Percentiles rank a stretch among this genome's conserved stretches.
Evolutionary conservation across 2,329 filamentous ascomycete genomes (phyloP).

Genomic region (Diatrype stigma): DNA sequence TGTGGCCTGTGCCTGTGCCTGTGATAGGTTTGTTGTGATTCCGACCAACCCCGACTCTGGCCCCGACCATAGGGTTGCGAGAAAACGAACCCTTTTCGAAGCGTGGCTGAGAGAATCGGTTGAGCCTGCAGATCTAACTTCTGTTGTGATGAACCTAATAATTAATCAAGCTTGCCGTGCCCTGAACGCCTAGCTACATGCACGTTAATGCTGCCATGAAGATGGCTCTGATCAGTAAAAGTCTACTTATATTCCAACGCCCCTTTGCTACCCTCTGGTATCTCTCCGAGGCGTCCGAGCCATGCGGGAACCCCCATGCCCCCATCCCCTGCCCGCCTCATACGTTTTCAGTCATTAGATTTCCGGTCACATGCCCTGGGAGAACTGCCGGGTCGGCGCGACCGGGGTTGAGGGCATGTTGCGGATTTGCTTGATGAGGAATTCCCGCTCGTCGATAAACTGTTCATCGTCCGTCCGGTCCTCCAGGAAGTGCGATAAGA

Average conservation of each 20-base stretch:
- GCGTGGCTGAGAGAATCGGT: not conserved
- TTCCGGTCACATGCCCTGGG: conserved; percentile 19
- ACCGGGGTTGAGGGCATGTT: conserved; percentile 60
- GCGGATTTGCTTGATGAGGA: conserved; percentile 89
- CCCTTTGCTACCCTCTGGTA: conserved; percentile 1
- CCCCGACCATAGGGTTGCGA: no score
- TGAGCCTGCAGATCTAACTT: not conserved
- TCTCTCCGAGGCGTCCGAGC: conserved; percentile 2
- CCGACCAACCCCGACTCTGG: no score
- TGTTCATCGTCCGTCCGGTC: conserved; percentile 97
- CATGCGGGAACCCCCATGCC: not conserved
- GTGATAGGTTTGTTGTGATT: no score
- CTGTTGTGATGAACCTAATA: not conserved
- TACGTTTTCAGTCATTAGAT: not conserved
- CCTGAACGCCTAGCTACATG: conserved; percentile 30
- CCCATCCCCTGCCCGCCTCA: conserved; percentile 1
- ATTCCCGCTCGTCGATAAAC: conserved; percentile 96
- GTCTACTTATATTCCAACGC: conserved; percentile 6
- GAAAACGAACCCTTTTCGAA: not conserved
- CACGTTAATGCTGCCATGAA: conserved; percentile 23
- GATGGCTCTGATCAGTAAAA: conserved; percentile 13
- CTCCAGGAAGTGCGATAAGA: conserved; percentile 87
- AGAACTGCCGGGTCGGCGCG: conserved; percentile 40
- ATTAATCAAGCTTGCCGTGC: conserved; percentile 10
- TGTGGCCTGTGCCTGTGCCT: no score